Evolutionary conservation across 2,329 filamentous ascomycete species (phyloP), one percentile per base, ranked within the genome.

Genomic region (Ceratocystis harringtonii): DNA sequence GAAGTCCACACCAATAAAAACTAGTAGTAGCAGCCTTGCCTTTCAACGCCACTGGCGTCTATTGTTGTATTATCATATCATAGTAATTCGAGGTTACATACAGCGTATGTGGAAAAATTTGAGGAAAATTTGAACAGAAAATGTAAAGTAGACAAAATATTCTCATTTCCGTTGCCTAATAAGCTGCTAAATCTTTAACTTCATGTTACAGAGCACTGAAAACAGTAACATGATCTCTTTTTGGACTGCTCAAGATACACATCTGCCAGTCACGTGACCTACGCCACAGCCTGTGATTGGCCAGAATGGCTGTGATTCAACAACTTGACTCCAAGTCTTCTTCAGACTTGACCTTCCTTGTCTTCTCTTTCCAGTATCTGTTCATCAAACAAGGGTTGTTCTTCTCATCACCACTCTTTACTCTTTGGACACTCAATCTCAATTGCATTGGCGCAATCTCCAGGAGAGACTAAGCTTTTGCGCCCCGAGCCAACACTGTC

Each of bases 401-500:
- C 22, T 60, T 61, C 58, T 28, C 62, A 55, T 61, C 57, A 48
- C 44, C 30, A 61, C 52, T 44, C 50, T 63, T 55, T 52, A 30
- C 41, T 6, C 43, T 17, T 28, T 32, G 28, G 5, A 50, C 44
- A 43, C 30, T 61, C 44, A 52, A 45, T 61, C 63, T 65, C 55
- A 61, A 65, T 45, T 52, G 63, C 63, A 65, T 65, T 52, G 63
- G 63, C 63, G 55, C 57, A 65, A 32, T 65, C 63, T 64, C 52
- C 63, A 43, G 63, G 63, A 64, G 63, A 60, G 63, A 64, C 28
- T 22, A 30, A 64, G 63, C 63, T 64, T 43, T 58, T 58, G 63
- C 63, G 63, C 52, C 52, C 22, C 41, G 48, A 64, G 52, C 32
- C 28, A 48, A 44, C 52, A 17, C 19, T 57, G 52, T 57, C 52